Conservation (phyloP, 2,329 filamentous ascomycete species). For the Xylaria sp. region DNA sequence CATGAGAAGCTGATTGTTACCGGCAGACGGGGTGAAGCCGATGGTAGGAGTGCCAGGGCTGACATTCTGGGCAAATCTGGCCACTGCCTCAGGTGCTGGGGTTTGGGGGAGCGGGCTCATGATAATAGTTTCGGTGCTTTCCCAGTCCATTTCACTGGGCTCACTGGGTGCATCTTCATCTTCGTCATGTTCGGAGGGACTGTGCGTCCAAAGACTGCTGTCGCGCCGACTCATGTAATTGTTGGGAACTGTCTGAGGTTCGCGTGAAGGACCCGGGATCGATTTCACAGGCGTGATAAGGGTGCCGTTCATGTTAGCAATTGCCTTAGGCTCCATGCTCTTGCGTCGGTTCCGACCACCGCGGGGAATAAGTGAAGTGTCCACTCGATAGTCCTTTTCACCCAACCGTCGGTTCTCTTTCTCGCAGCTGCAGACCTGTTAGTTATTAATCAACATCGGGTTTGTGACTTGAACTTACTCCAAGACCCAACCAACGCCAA, state of each 20-base stretch:
- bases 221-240: conserved; percentile 65
- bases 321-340: conserved; percentile 80
- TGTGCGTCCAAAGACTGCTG: conserved; percentile 66
- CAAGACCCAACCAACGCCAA: conserved; percentile 88
- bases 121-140: conserved; percentile 54
- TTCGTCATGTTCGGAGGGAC: conserved; percentile 58
- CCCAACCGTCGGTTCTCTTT: conserved; percentile 81
- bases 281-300: conserved; percentile 60
- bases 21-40: conserved; percentile 51
- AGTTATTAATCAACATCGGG: conserved; percentile 38
- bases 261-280: conserved; percentile 46
- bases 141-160: conserved; percentile 51
- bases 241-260: conserved; percentile 56
- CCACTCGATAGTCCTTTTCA: conserved; percentile 75
- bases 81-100: conserved; percentile 65
- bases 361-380: conserved; percentile 73
- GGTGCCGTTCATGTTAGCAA: conserved; percentile 75
- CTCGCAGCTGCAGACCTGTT: conserved; percentile 70
- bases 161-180: conserved; percentile 50
- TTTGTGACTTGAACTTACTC: conserved; percentile 69
- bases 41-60: conserved; percentile 58
- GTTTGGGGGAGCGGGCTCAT: conserved; percentile 69
- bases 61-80: conserved; percentile 63
- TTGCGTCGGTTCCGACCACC: conserved; percentile 78
- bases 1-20: conserved; percentile 55